phyloP scores from a whole-genome alignment of 208 protist species.

The Trypanosoma congolense region DNA sequence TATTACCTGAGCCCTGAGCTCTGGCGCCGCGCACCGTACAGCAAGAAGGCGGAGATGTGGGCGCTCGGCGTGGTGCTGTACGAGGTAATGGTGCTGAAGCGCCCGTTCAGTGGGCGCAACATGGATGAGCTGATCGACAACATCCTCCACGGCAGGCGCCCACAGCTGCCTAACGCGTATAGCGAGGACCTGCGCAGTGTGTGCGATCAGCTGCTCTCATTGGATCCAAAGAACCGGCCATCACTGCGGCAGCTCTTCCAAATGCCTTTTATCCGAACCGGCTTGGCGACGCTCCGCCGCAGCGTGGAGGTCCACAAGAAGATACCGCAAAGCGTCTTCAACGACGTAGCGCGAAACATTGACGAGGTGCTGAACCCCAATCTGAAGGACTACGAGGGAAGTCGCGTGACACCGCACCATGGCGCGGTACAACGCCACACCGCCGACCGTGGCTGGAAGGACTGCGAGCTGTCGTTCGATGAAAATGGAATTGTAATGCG shows the following conservation, averaged over 20 bases:
- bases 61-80: constrained; percentile 82
- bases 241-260: constrained; percentile 63
- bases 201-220: constrained; percentile 52
- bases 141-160: constrained; percentile 58
- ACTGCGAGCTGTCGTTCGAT: constrained; percentile 62
- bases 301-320: constrained; percentile 67
- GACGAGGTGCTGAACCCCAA: constrained; percentile 42
- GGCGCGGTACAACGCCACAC: constrained; percentile 73
- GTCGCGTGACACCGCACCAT: constrained; percentile 28
- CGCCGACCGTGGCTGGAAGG: constrained; percentile 68
- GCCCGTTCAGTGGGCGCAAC: constrained; percentile 80
- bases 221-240: constrained; percentile 56
- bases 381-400: constrained; percentile 29
- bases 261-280: constrained; percentile 52
- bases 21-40: constrained; percentile 88
- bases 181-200: constrained; percentile 42
- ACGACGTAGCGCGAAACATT: constrained; percentile 58
- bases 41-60: constrained; percentile 93
- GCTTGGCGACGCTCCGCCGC: constrained; percentile 67
- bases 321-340: constrained; percentile 55
- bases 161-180: constrained; percentile 43
- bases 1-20: constrained; percentile 93
- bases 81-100: constrained; percentile 78
- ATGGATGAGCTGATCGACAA: constrained; percentile 84
- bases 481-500: constrained; percentile 39